Conservation (phyloP, 2,329 filamentous ascomycete genomes). For the Arthroderma sp. region DNA sequence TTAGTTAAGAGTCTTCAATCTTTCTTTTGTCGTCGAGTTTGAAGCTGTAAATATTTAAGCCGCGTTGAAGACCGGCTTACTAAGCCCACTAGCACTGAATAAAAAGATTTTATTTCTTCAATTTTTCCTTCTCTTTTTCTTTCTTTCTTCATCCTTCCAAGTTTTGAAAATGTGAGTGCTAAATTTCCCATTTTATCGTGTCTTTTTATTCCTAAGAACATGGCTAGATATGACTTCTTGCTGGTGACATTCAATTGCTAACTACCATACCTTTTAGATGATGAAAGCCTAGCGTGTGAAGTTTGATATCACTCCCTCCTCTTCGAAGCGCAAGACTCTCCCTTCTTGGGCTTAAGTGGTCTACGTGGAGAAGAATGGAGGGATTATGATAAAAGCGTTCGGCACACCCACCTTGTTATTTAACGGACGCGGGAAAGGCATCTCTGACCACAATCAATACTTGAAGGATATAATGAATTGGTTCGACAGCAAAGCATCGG, state of each 20-base stretch:
- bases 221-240: not conserved
- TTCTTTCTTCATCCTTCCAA: slow-evolving; percentile 83
- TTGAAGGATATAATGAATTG: slow-evolving; percentile 35
- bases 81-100: not conserved
- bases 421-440: slow-evolving; percentile 94
- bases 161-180: slow-evolving; percentile 86
- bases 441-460: slow-evolving; percentile 60
- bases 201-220: not conserved
- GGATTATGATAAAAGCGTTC: slow-evolving; percentile 96
- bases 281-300: slow-evolving; percentile 98
- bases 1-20: too few relatives aligned
- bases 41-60: too few relatives aligned
- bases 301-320: slow-evolving; percentile 65
- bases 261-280: slow-evolving; percentile 50
- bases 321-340: slow-evolving; percentile 64
- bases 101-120: slow-evolving; percentile 8
- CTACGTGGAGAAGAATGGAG: slow-evolving; percentile 50
- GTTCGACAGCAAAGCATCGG: too few relatives aligned
- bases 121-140: slow-evolving; percentile 30
- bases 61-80: not conserved
- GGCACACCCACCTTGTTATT: slow-evolving; percentile 98
- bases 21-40: too few relatives aligned
- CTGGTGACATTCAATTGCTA: slow-evolving; percentile 19
- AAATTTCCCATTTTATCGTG: slow-evolving; percentile 10
- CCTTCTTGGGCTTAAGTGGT: slow-evolving; percentile 77